Evolutionary conservation across 1,284 basidiomycete species (phyloP).

Genomic region (Afroboletus lepidellus): DNA sequence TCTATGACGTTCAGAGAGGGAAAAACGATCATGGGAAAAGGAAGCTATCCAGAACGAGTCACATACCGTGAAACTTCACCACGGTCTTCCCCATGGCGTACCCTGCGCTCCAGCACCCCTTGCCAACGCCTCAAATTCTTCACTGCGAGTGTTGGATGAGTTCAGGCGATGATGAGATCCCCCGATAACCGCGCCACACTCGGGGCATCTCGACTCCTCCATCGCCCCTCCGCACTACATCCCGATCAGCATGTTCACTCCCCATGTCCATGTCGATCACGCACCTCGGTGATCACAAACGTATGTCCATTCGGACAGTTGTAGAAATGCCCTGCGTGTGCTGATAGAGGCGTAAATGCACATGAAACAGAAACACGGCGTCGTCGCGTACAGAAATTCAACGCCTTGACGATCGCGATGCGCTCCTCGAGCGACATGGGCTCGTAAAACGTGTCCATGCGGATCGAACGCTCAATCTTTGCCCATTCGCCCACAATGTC

Average conservation of each 20-base stretch:
- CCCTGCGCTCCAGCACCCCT: slow-evolving; percentile 6
- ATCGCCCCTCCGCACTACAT: slow-evolving; percentile 55
- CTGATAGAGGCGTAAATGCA: slow-evolving; percentile 20
- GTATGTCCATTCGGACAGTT: slow-evolving; percentile 49
- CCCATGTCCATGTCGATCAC: slow-evolving; percentile 1
- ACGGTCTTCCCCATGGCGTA: slow-evolving; percentile 19
- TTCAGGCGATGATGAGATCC: slow-evolving; percentile 44
- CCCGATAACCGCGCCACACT: slow-evolving; percentile 54
- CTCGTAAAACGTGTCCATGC: slow-evolving; percentile 38
- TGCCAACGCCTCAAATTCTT: slow-evolving; percentile 46
- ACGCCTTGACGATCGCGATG: slow-evolving; percentile 42
- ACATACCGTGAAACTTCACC: too few relatives aligned
- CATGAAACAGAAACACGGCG: neutral
- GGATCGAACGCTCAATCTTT: slow-evolving; percentile 33
- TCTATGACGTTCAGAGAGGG: too few relatives aligned
- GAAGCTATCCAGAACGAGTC: too few relatives aligned
- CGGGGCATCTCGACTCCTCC: slow-evolving; percentile 45
- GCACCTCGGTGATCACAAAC: slow-evolving; percentile 46
- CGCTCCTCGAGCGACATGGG: slow-evolving; percentile 45
- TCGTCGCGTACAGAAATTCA: slow-evolving; percentile 36
- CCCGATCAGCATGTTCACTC: slow-evolving; percentile 5
- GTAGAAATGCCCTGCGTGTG: slow-evolving; percentile 45
- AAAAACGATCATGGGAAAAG: too few relatives aligned
- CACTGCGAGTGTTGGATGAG: slow-evolving; percentile 41
- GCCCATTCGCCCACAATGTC: slow-evolving; percentile 40